A percentile compares a stretch with the other conserved stretches of the same genome.
These are phyloP conservation scores for Citrus reticulata DNA, from an alignment of 345 rosid species.

Conservation along the genomic window DNA sequence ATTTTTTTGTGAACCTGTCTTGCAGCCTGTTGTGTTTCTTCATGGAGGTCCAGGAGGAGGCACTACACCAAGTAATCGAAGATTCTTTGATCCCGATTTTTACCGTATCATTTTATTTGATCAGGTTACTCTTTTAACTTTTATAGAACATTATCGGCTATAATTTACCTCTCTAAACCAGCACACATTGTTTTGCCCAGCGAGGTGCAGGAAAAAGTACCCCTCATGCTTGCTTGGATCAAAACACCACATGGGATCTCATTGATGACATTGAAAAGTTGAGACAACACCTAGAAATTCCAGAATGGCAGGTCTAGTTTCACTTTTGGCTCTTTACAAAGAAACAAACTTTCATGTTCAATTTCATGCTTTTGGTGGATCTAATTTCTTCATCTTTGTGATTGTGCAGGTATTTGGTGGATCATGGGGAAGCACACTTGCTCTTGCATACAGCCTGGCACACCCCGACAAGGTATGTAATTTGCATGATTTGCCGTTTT, in stretches of 20 bases:
- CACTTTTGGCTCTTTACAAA: not conserved
- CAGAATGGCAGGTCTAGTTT: constrained; percentile 80
- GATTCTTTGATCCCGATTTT: constrained; percentile 84
- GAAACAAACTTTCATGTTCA: not conserved
- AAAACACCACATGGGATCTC: constrained; percentile 94
- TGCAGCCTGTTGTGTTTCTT: constrained; percentile 94
- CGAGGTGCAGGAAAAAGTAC: constrained; percentile 95
- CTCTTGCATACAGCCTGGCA: constrained; percentile 82
- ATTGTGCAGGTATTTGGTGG: constrained; percentile 82
- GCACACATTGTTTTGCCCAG: constrained; percentile 26
- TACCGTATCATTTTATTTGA: constrained; percentile 82
- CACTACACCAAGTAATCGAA: constrained; percentile 67
- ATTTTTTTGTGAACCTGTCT: constrained; percentile 2
- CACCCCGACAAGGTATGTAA: constrained; percentile 74
- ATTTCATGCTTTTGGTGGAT: not conserved
- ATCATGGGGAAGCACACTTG: constrained; percentile 97
- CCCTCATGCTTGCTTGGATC: constrained; percentile 93
- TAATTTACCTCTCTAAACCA: constrained; percentile 2
- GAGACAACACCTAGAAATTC: constrained; percentile 71
- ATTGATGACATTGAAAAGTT: constrained; percentile 79
- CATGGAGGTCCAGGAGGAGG: constrained; percentile 99
- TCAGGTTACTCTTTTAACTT: constrained; percentile 48
- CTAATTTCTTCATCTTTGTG: constrained; percentile 6
- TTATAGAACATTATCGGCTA: not conserved
- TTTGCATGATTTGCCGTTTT: constrained; percentile 1